Conservation (phyloP, 2,329 filamentous ascomycete species). For the Plectosphaerella plurivora region DNA sequence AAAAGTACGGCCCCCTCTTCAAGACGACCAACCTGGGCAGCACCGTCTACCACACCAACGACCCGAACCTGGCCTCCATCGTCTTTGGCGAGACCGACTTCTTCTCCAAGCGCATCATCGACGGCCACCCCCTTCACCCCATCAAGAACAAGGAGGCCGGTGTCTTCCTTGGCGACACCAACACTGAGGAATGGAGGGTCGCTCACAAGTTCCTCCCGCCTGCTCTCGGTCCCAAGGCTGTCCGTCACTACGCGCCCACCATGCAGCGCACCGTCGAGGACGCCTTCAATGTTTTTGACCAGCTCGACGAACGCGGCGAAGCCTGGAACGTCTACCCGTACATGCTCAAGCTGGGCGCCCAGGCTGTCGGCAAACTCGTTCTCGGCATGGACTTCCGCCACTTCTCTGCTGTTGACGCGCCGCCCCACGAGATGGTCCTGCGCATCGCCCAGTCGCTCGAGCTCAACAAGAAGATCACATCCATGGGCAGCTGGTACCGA, state of each 20-base stretch:
- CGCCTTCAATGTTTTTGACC: slow-evolving; percentile 44
- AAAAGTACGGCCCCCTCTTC: slow-evolving; percentile 46
- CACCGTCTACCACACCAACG: slow-evolving; percentile 44
- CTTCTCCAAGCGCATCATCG: slow-evolving; percentile 48
- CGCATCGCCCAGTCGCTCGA: slow-evolving; percentile 44
- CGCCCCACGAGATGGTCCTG: slow-evolving; percentile 45
- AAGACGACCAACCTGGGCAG: slow-evolving; percentile 48
- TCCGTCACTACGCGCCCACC: slow-evolving; percentile 54
- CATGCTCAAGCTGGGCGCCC: slow-evolving; percentile 44
- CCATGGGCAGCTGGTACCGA: slow-evolving; percentile 51
- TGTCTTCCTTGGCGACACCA: slow-evolving; percentile 45
- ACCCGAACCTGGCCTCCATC: slow-evolving; percentile 39
- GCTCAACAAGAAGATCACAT: slow-evolving; percentile 55
- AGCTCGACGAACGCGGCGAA: slow-evolving; percentile 42
- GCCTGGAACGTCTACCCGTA: slow-evolving; percentile 45
- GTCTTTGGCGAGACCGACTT: slow-evolving; percentile 44
- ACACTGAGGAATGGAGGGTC: slow-evolving; percentile 42
- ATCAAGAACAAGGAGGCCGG: slow-evolving; percentile 37
- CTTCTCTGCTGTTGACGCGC: slow-evolving; percentile 38
- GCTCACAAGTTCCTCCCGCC: slow-evolving; percentile 61
- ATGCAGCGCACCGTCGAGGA: slow-evolving; percentile 53
- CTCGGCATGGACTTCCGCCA: slow-evolving; percentile 42
- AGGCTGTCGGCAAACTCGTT: slow-evolving; percentile 38
- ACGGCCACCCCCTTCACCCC: slow-evolving; percentile 40
- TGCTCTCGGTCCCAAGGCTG: slow-evolving; percentile 53